A percentile compares a stretch with the other conserved stretches of the same genome.
Conservation (phyloP, 1,284 basidiomycete species). For the Leccinum pallidistipes region DNA sequence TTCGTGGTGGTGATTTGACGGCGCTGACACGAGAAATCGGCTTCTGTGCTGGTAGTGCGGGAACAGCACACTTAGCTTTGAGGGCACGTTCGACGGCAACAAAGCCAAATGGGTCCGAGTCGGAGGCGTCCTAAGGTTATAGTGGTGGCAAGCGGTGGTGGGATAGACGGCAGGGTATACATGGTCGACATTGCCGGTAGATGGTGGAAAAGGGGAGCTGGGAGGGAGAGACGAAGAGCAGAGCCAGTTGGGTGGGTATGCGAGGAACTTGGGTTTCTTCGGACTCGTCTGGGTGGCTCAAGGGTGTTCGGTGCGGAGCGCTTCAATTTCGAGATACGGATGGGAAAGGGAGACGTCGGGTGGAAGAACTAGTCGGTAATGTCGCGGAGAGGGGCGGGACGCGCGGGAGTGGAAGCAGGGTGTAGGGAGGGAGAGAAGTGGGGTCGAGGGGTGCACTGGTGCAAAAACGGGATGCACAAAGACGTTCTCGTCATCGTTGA, state of each 20-base stretch:
- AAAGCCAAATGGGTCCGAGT: constrained; percentile 46
- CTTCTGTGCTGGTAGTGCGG: constrained; percentile 7
- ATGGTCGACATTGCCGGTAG: constrained; percentile 20
- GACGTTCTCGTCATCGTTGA: constrained; percentile 18
- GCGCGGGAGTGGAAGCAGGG: constrained; percentile 20
- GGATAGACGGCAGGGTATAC: constrained; percentile 6
- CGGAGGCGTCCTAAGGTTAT: constrained; percentile 24
- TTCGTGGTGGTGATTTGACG: constrained; percentile 28
- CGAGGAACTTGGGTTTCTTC: constrained; percentile 34
- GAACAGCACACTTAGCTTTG: constrained; percentile 26
- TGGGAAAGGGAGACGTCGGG: constrained; percentile 33
- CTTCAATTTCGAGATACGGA: constrained; percentile 27
- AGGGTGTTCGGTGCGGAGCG: constrained; percentile 10
- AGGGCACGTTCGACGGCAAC: constrained; percentile 42
- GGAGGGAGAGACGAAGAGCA: constrained; percentile 33
- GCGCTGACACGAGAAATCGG: constrained; percentile 9
- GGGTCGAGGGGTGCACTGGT: constrained; percentile 16
- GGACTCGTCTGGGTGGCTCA: constrained; percentile 32
- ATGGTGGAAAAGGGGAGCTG: constrained; percentile 34
- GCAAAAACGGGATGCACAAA: constrained; percentile 3
- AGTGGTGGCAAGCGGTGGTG: constrained; percentile 16
- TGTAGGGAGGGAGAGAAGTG: constrained; percentile 20
- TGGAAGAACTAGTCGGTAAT: constrained; percentile 38
- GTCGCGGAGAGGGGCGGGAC: constrained; percentile 27
- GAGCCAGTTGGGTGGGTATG: constrained; percentile 35